phyloP scores from a whole-genome alignment of 176 grass and related monocot species.

The Microstegium vimineum region DNA sequence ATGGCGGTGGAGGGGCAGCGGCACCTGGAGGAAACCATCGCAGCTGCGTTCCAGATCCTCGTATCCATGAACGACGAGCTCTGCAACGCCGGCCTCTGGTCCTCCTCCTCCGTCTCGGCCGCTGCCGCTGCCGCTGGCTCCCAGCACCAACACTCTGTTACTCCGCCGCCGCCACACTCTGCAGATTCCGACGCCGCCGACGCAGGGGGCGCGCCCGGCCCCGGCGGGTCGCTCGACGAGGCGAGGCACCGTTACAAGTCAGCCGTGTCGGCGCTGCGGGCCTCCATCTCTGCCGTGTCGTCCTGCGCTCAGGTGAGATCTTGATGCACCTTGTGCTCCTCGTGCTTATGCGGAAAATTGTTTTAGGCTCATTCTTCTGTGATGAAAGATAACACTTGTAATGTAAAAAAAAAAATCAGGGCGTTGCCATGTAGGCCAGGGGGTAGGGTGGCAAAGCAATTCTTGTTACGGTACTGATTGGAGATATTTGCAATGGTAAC shows the following conservation, averaged over 20 bases:
- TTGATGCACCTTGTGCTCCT: not conserved
- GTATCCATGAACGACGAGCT: conserved; percentile 99
- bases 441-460: not conserved
- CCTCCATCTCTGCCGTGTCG: conserved; percentile 61
- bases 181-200: conserved; percentile 41
- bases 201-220: conserved; percentile 31
- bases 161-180: conserved; percentile 18
- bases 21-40: conserved; percentile 90
- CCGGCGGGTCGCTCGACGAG: conserved; percentile 81
- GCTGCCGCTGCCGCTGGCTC: not conserved
- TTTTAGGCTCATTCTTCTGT: not conserved
- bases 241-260: conserved; percentile 87
- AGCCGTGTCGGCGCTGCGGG: conserved; percentile 56
- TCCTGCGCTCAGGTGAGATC: conserved; percentile 47
- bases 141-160: conserved; percentile 18
- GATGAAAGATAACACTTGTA: not conserved
- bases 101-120: conserved; percentile 37
- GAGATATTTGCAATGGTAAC: not conserved
- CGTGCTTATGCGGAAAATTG: not conserved
- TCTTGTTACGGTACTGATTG: not conserved
- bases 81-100: conserved; percentile 96
- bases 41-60: conserved; percentile 87
- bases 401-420: not conserved
- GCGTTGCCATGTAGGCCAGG: not conserved
- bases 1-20: conserved; percentile 70